Evolutionary conservation across 495 filamentous ascomycete species (phyloP).

Genomic region (Daldinia decipiens): DNA sequence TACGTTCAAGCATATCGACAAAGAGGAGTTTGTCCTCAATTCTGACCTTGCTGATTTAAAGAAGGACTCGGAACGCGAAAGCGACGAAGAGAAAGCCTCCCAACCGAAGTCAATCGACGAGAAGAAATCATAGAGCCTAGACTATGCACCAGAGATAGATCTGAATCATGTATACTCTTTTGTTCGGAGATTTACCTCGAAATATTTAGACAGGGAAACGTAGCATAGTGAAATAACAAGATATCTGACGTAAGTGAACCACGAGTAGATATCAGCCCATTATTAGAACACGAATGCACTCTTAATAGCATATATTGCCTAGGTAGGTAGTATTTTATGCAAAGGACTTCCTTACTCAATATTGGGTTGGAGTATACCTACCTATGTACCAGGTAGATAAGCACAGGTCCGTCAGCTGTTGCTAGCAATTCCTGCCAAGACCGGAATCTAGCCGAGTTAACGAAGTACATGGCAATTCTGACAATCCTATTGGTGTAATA

Average conservation of each 20-base stretch:
- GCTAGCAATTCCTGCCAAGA: neutral
- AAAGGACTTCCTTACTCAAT: neutral
- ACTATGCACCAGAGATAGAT: neutral
- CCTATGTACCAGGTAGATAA: no score
- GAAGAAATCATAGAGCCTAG: constrained; percentile 43
- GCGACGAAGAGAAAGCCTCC: constrained; percentile 51
- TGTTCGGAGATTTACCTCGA: neutral
- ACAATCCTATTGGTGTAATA: neutral
- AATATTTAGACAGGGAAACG: neutral
- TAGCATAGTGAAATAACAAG: neutral
- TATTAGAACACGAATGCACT: neutral
- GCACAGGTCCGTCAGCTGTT: neutral
- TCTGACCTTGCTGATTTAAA: constrained; percentile 52
- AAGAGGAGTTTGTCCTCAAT: constrained; percentile 57
- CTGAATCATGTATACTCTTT: neutral
- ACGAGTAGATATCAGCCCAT: neutral
- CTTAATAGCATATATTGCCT: neutral
- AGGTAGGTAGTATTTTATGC: neutral
- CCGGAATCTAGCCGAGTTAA: neutral
- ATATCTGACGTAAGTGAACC: neutral
- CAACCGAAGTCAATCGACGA: constrained; percentile 47
- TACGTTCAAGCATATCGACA: constrained; percentile 56
- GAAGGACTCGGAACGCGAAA: constrained; percentile 53
- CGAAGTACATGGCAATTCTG: neutral
- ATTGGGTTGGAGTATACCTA: neutral